Evolutionary conservation across 1,284 basidiomycete genomes (phyloP), one percentile per base, ranked within the genome.

Genomic region (Marasmius oreades): DNA sequence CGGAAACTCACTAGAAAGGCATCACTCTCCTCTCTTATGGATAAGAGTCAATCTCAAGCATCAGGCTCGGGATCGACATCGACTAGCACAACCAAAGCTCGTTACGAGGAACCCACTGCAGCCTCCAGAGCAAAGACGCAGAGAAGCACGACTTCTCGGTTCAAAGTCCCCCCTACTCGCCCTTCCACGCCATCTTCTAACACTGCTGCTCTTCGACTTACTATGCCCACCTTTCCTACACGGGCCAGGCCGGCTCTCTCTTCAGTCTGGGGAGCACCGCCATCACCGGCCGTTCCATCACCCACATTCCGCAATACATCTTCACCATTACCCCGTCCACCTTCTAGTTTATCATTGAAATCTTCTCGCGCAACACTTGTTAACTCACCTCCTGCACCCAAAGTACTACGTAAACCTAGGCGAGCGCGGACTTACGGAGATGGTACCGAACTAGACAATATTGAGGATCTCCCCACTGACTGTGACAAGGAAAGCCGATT

Each of bases 401-500:
- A 85, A 68, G 69, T 92, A 12, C 73, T 95, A 52, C 84, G 86
- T 55, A 78, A 85, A 64, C 90, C 92, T 2, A 90, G 89, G 67
- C 82, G 86, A 51, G 75, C 76, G 56, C 79, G 84, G 57, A 78
- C 81, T 16, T 98, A 91, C 69, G 94, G 95, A 2, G 93, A 97
- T 69, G 95, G 95, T 5, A 93, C 92, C 7, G 95, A 98, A 72
- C 77, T 98, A 48, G 95, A 98, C 65, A 86, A 71, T 1, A 85
- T 98, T 61, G 95, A 96, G 36, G 95, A 98, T 70, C 78, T 98
- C 43, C 88, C 88, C 5, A 91, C 90, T 16, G 89, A 95, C 67
- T 79, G 88, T 55, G 90, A 93, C 59, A 86, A 87, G 66, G 92
- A 94, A 69, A 79, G 81, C 39, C 79, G 75, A 54, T 92, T 78